Base-by-base conservation (phyloP, 202 grass and related monocot species). In the Zizania palustris region DNA sequence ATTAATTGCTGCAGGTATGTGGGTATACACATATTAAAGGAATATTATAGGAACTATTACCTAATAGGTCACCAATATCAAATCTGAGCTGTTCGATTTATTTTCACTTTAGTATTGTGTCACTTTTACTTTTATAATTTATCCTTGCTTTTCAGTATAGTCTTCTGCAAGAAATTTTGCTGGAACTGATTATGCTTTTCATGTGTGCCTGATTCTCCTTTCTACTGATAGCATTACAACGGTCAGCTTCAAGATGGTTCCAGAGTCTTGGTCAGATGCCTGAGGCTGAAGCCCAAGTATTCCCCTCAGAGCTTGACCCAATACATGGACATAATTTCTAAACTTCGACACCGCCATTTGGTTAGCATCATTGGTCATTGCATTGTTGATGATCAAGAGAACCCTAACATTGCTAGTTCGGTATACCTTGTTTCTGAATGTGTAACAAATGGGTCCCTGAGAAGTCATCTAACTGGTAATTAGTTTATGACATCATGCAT, bases 341-440 rank as follows among this genome's bases (percentile, higher is more conserved):
- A 85, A 36, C 79, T 99, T 64, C 84, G 87, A n/a, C 89, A 99
- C 71, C 85, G 81, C 18, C 92, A 99, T 89, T 83, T 99, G 80
- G 89, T 96, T 81, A 89, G 89, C 81, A 96, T 93, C 45, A 81
- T 93, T 75, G 96, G 96, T 44, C 83, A 96, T 39, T 96, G 96
- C 61, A 83, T 87, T 79, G 79, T 73, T 74, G 71, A 33, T 81
- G 85, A 67, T 38, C 63, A 78, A 70, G 92, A 95, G 20, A 76
- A 79, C 75, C 67, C 67, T 73, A 82, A 64, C 77, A 43, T 90
- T 68, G 73, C 77, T 49, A 79, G 66, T 37, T 62, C 67, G 1
- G 67, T 96, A 21, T 93, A 88, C 61, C 85, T 99, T 38, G 45
- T 99, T 20, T 89, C 59, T 18, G 92, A 99, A 85, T 77, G 74